Conservation (phyloP, 805 yeast species). For the Diddensiella transvaalensis region DNA sequence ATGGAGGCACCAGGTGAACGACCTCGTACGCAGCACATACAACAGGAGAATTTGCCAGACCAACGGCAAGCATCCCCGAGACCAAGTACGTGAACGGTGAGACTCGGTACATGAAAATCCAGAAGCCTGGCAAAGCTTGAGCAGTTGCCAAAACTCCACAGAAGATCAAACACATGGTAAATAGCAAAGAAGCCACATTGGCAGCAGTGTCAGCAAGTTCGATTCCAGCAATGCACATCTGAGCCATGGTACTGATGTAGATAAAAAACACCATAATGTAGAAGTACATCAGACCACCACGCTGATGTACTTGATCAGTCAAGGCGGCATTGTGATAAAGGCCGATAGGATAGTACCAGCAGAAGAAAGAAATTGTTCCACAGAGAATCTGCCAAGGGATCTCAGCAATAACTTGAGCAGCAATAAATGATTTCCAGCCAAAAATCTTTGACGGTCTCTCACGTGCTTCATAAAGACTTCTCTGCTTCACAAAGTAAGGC, state of each 20-base stretch:
- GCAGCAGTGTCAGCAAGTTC: slow-evolving; percentile 63
- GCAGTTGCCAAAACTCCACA: slow-evolving; percentile 72
- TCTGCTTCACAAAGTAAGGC: slow-evolving; percentile 55
- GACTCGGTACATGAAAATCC: slow-evolving; percentile 74
- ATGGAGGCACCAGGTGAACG: slow-evolving; percentile 48
- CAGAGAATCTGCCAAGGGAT: slow-evolving; percentile 59
- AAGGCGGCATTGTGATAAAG: slow-evolving; percentile 55
- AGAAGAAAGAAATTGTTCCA: slow-evolving; percentile 61
- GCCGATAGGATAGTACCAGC: slow-evolving; percentile 68
- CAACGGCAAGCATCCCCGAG: slow-evolving; percentile 46
- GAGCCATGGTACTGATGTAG: slow-evolving; percentile 35
- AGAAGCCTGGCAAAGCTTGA: slow-evolving; percentile 59
- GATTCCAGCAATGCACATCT: slow-evolving; percentile 48
- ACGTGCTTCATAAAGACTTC: slow-evolving; percentile 66
- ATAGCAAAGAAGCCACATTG: slow-evolving; percentile 52
- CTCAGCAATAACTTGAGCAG: slow-evolving; percentile 63
- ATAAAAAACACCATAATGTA: slow-evolving; percentile 45
- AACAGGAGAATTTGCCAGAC: slow-evolving; percentile 41
- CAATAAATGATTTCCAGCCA: slow-evolving; percentile 60
- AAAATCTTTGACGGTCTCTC: slow-evolving; percentile 71
- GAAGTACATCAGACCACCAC: slow-evolving; percentile 40
- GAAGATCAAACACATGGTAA: slow-evolving; percentile 62
- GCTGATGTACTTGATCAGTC: slow-evolving; percentile 41
- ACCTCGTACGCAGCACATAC: slow-evolving; percentile 48
- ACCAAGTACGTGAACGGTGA: slow-evolving; percentile 70